These are phyloP conservation scores for Nepenthes mirabilis DNA, from an alignment of 148 eudicot genomes.

Conservation along the genomic window DNA sequence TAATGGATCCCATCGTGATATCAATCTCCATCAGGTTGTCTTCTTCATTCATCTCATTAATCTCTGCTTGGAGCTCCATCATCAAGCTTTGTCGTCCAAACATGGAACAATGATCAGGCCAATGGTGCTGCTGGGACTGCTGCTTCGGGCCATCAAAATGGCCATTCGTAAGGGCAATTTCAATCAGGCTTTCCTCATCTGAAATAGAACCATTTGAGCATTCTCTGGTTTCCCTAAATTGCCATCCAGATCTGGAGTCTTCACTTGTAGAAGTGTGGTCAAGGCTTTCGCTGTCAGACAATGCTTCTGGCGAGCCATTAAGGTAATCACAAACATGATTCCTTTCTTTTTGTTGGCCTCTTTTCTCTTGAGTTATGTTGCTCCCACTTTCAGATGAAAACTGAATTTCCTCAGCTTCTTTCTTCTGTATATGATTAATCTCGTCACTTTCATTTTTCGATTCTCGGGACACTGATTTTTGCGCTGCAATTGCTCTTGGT, in stretches of 20 bases:
- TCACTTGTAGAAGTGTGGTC: conserved; percentile 19
- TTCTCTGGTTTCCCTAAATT: conserved; percentile 10
- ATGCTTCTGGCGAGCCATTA: too few relatives aligned
- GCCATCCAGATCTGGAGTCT: conserved; percentile 42
- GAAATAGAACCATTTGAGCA: conserved; percentile 67
- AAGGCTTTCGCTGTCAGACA: conserved; percentile 45
- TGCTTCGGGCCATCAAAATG: conserved; percentile 28
- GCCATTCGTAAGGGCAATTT: conserved; percentile 64
- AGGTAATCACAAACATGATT: too few relatives aligned
- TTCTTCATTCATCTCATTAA: too few relatives aligned
- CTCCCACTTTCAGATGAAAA: too few relatives aligned
- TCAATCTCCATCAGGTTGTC: too few relatives aligned
- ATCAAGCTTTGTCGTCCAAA: too few relatives aligned
- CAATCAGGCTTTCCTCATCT: conserved; percentile 83
- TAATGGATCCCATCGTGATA: too few relatives aligned
- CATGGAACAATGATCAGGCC: too few relatives aligned
- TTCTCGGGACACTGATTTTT: too few relatives aligned
- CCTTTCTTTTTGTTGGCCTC: background rate
- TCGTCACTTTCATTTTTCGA: background rate
- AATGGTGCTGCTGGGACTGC: too few relatives aligned
- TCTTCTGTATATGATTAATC: background rate
- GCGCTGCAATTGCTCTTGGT: conserved; percentile 5
- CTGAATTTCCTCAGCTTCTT: too few relatives aligned
- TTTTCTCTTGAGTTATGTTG: conserved; percentile 1
- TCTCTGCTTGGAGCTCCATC: too few relatives aligned